Percentiles rank a stretch among this genome's conserved stretches.
Conservation (phyloP, 108 stramenopile species). For the Skeletonema grethae region DNA sequence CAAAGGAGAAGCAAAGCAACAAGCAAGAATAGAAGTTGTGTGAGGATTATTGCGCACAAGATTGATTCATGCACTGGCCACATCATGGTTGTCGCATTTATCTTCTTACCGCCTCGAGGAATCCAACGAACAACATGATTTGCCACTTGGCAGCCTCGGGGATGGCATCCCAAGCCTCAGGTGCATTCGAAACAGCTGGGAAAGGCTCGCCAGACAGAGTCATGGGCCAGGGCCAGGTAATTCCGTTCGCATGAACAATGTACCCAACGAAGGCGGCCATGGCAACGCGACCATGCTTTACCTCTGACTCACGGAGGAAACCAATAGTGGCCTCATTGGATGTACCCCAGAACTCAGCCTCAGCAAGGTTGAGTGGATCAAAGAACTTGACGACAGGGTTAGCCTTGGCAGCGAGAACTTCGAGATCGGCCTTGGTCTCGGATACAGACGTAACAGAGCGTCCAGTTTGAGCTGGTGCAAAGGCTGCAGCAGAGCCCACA, state of each 20-base stretch:
- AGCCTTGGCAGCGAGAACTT: slow-evolving; percentile 35
- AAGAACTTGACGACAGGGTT: slow-evolving; percentile 47
- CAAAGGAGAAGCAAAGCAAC: background rate
- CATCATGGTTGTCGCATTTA: background rate
- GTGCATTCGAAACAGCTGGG: slow-evolving; percentile 38
- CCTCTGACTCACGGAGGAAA: slow-evolving; percentile 55
- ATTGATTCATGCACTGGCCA: too few species aligned
- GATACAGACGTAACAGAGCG: background rate
- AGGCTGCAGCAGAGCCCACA: slow-evolving; percentile 28
- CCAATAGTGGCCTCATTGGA: slow-evolving; percentile 50
- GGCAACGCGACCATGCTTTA: slow-evolving; percentile 55
- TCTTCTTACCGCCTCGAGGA: slow-evolving; percentile 49
- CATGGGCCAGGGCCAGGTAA: slow-evolving; percentile 70
- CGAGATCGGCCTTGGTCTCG: slow-evolving; percentile 43
- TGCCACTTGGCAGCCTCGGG: slow-evolving; percentile 56
- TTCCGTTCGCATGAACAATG: slow-evolving; percentile 55
- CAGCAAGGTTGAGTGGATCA: slow-evolving; percentile 51
- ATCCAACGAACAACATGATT: slow-evolving; percentile 52
- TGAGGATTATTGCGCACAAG: slow-evolving; percentile 2
- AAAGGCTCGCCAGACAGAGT: slow-evolving; percentile 66
- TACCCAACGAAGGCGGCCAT: slow-evolving; percentile 66
- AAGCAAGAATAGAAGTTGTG: background rate
- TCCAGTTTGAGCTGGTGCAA: slow-evolving; percentile 24
- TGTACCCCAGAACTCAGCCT: slow-evolving; percentile 45
- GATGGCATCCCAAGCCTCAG: slow-evolving; percentile 66